Evolutionary conservation across 169 alveolate species (phyloP).

Genomic region (Eimeria brunetti): DNA sequence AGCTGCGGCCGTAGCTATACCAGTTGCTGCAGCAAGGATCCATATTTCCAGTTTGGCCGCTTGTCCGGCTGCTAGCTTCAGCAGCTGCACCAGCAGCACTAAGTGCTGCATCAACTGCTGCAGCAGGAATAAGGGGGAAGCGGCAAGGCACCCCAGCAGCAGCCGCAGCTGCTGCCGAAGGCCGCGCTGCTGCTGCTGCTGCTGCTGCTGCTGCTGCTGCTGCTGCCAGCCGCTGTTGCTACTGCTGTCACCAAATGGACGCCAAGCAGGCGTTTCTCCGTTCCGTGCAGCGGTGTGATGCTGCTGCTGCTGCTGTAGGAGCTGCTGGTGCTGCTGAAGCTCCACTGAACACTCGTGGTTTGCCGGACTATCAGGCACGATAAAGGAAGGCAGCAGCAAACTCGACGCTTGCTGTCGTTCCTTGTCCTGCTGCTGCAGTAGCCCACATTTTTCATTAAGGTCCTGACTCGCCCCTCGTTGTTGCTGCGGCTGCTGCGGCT

Average conservation of each 20-base stretch:
- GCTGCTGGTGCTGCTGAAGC: constrained; percentile 44
- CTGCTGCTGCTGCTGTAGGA: constrained; percentile 37
- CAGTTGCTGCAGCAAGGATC: constrained; percentile 65
- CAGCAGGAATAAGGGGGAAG: constrained; percentile 8
- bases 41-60: constrained; percentile 46
- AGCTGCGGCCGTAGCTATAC: constrained; percentile 61
- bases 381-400: constrained; percentile 34
- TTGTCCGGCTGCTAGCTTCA: constrained; percentile 48
- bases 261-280: neutral
- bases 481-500: constrained; percentile 2
- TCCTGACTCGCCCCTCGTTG: neutral
- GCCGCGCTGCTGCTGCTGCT: constrained; percentile 55
- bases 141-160: constrained; percentile 47
- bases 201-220: constrained; percentile 18
- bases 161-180: constrained; percentile 43
- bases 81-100: constrained; percentile 35
- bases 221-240: constrained; percentile 32
- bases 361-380: neutral
- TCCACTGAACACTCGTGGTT: neutral
- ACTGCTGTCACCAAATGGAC: constrained; percentile 3
- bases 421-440: constrained; percentile 22
- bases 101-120: constrained; percentile 64
- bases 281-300: neutral
- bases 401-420: constrained; percentile 12
- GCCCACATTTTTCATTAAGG: neutral